Base-by-base conservation (phyloP, 495 filamentous ascomycete species). In the Massariosphaeria phaeospora region DNA sequence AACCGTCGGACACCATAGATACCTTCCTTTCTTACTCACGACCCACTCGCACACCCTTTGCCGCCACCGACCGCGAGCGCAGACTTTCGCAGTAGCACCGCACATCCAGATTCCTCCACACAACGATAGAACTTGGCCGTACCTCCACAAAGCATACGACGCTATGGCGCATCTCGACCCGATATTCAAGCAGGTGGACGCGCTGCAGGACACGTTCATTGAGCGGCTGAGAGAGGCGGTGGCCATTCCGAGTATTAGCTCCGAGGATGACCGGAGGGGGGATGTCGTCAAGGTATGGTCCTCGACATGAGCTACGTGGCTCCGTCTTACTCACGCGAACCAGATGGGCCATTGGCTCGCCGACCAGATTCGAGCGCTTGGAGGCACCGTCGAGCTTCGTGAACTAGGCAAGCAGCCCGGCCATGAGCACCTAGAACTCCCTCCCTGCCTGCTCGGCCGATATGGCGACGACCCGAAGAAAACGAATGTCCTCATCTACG, bases 401-500 rank as follows among this genome's bases (percentile, higher is more conserved):
- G 79, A 80, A 4, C 78, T 96, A 12, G 94, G 94, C 52, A 87
- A 87, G 73, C 91, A 99, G 70, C 89, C 88, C 29, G 86, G 85
- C 55, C 87, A 86, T 58, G 88, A 93, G 63, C 79, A 90, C 53
- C 85, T 99, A 59, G 82, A 95, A 23, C 82, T 99, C 10, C 94
- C 94, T 10, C 93, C 94, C 25, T 89, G 95, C 26, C 79, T 99
- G 30, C 78, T 97, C 58, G 90, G 85, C 38, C 84, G 94, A 18
- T 96, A 97, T 69, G 91, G 93, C 51, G 84, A 79, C 67, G 90
- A 95, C 69, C 82, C 84, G 70, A 86, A 80, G 64, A 97, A 96
- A 80, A 82, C 87, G 30, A 97, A 89, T 8, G 91, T 99, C 61
- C 77, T 97, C 39, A 87, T 99, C 21, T 99, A 99, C 62, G 94